These are phyloP conservation scores for Citrullus mucosospermus DNA, from an alignment of 306 rosid species.

Conservation along the genomic window DNA sequence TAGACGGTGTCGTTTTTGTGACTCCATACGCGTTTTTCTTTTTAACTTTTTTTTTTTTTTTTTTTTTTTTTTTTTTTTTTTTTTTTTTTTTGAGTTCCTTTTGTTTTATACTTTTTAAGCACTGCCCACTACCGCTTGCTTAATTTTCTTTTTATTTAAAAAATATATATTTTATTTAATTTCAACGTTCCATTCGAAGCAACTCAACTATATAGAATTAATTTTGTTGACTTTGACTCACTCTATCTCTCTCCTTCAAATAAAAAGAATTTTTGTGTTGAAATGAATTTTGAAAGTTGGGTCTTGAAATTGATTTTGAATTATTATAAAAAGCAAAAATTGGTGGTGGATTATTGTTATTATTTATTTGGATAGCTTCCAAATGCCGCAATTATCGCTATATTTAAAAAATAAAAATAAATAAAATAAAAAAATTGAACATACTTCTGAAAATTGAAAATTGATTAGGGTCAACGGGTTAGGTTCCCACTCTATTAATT, in stretches of 20 bases:
- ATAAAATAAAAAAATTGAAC: neutral
- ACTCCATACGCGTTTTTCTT: neutral
- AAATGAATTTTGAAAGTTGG: neutral
- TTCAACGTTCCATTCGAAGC: neutral
- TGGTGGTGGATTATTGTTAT: neutral
- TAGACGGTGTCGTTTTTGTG: neutral
- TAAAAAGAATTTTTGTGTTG: neutral
- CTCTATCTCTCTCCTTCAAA: neutral
- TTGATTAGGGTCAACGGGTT: slow-evolving; percentile 19
- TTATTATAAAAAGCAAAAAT: neutral
- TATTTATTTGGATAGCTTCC: slow-evolving; percentile 7
- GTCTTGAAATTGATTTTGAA: neutral
- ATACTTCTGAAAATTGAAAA: neutral
- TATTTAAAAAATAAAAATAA: no score
- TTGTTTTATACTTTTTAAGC: neutral
- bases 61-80: no score
- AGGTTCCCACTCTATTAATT: neutral
- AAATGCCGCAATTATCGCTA: slow-evolving; percentile 35
- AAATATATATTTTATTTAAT: neutral
- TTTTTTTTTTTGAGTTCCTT: no score
- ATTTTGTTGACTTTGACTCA: neutral
- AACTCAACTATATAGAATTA: neutral
- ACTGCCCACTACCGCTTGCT: neutral
- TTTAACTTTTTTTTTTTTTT: neutral
- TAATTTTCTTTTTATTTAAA: neutral